These are phyloP conservation scores for Cnidoscolus chayamansa DNA, from an alignment of 441 rosid species.

Conservation along the genomic window DNA sequence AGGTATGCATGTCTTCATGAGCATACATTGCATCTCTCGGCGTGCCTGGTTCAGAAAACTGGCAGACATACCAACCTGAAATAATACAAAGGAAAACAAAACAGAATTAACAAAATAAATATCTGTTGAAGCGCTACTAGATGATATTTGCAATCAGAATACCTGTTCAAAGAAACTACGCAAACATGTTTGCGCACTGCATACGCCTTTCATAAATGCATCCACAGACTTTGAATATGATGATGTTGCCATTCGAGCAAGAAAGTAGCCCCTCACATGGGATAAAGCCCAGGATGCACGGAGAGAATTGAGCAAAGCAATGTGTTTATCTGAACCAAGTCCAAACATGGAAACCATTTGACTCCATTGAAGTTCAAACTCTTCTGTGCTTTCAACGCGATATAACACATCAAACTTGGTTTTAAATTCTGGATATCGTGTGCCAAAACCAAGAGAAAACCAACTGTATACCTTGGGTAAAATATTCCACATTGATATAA, in stretches of 20 bases:
- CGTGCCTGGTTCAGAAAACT: conserved; percentile 36
- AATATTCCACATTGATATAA: conserved; percentile 56
- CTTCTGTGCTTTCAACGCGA: conserved; percentile 51
- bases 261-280: conserved; percentile 58
- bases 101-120: conserved; percentile 15
- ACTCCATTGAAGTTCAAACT: conserved; percentile 75
- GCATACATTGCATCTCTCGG: conserved; percentile 45
- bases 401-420: conserved; percentile 60
- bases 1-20: conserved; percentile 64
- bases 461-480: conserved; percentile 70
- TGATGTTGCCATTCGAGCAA: conserved; percentile 57
- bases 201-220: conserved; percentile 52
- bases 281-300: conserved; percentile 65
- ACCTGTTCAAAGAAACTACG: conserved; percentile 79
- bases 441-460: conserved; percentile 68
- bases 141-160: conserved; percentile 12
- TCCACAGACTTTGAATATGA: conserved; percentile 60
- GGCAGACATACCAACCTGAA: conserved; percentile 55
- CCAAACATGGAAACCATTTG: conserved; percentile 65
- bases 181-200: conserved; percentile 54
- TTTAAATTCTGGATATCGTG: conserved; percentile 67
- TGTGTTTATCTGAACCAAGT: conserved; percentile 75
- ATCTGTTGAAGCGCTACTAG: background rate
- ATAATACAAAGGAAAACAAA: conserved; percentile 22
- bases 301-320: conserved; percentile 56